Evolutionary conservation across 768 basidiomycete species (phyloP).

Genomic region (Nidularia pulvinata): DNA sequence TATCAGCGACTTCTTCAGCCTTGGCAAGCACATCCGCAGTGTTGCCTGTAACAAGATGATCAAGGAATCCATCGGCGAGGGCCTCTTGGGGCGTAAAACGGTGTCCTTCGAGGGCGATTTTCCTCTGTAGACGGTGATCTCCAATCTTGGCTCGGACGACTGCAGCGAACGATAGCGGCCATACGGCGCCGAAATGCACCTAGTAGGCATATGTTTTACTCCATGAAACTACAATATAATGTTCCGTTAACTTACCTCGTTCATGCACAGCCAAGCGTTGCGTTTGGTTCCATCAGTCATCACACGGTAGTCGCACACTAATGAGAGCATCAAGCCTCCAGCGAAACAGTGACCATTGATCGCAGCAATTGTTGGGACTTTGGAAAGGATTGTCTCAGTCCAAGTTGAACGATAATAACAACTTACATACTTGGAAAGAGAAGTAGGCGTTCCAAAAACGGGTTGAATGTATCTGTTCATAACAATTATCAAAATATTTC

Average conservation of each 20-base stretch:
- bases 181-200: constrained; percentile 82
- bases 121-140: constrained; percentile 56
- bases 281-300: constrained; percentile 82
- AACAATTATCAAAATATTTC: constrained; percentile 3
- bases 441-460: constrained; percentile 65
- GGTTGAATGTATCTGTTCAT: constrained; percentile 67
- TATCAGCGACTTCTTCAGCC: constrained; percentile 62
- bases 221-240: background rate
- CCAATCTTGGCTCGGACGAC: constrained; percentile 67
- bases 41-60: constrained; percentile 63
- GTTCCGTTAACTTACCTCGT: constrained; percentile 55
- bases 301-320: constrained; percentile 87
- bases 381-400: constrained; percentile 1
- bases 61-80: constrained; percentile 63
- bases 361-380: constrained; percentile 79
- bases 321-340: constrained; percentile 75
- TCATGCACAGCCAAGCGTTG: constrained; percentile 91
- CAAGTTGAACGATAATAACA: background rate
- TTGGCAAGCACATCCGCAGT: constrained; percentile 60
- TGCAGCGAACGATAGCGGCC: constrained; percentile 72
- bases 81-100: constrained; percentile 78
- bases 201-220: constrained; percentile 17
- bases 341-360: constrained; percentile 90
- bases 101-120: constrained; percentile 79
- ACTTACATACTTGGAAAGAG: constrained; percentile 69